phyloP scores from a whole-genome alignment of 495 filamentous ascomycete species.

The Trichoderma orchidacearum region DNA sequence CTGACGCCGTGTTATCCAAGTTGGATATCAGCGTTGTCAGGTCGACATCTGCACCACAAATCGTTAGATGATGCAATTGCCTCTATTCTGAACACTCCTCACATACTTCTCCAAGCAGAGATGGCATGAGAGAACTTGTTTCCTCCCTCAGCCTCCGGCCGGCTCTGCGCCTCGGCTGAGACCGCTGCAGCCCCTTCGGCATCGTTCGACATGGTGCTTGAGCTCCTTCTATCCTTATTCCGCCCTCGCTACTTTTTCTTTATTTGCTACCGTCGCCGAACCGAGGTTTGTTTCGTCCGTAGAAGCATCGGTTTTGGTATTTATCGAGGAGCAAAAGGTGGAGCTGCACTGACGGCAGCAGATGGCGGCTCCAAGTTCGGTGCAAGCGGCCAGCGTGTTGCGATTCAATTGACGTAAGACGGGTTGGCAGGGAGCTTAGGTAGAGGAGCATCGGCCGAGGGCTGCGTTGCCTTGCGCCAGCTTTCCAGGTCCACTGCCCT shows the following conservation, averaged over 20 bases:
- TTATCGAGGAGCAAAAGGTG: not conserved
- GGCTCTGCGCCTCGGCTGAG: constrained; percentile 6
- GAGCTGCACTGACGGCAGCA: not conserved
- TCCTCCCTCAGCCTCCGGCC: constrained; percentile 33
- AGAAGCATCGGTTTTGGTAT: not conserved
- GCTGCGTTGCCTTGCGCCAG: too few relatives aligned
- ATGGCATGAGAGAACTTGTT: constrained; percentile 96
- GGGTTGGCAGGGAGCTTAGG: too few relatives aligned
- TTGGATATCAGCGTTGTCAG: constrained; percentile 72
- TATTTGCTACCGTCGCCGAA: not conserved
- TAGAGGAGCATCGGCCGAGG: too few relatives aligned
- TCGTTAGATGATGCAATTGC: constrained; percentile 10
- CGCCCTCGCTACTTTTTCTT: too few relatives aligned
- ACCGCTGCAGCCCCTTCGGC: constrained; percentile 12
- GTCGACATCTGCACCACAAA: constrained; percentile 63
- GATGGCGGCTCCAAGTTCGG: not conserved
- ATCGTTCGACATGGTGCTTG: constrained; percentile 16
- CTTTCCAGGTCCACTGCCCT: too few relatives aligned
- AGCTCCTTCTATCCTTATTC: not conserved
- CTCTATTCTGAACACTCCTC: constrained; percentile 51
- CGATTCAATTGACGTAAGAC: not conserved
- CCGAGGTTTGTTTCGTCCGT: not conserved
- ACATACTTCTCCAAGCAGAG: constrained; percentile 85
- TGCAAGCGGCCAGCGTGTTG: not conserved
- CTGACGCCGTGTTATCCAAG: constrained; percentile 81